phyloP scores from a whole-genome alignment of 352 stramenopile genomes.

The Phytophthora pini region DNA sequence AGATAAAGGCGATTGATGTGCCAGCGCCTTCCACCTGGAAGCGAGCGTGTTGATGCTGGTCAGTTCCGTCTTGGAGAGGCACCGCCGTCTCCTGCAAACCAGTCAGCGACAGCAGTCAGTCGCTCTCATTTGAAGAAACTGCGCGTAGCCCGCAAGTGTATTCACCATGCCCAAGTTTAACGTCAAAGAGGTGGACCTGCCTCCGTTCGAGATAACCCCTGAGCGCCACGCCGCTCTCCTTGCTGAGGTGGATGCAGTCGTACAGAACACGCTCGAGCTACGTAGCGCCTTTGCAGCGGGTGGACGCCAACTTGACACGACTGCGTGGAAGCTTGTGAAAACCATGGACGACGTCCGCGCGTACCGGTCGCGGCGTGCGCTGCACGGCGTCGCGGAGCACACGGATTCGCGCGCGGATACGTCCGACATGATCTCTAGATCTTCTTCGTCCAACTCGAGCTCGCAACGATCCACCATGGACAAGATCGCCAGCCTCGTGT shows the following conservation, averaged over 20 bases:
- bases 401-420: slow-evolving; percentile 33
- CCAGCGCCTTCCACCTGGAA: slow-evolving; percentile 11
- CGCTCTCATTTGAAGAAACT: slow-evolving; percentile 32
- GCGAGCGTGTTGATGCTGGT: slow-evolving; percentile 12
- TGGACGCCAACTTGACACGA: slow-evolving; percentile 38
- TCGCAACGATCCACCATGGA: slow-evolving; percentile 35
- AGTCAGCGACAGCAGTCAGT: slow-evolving; percentile 8
- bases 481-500: slow-evolving; percentile 31
- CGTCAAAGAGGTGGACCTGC: slow-evolving; percentile 35
- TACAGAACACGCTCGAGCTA: slow-evolving; percentile 42
- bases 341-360: slow-evolving; percentile 44
- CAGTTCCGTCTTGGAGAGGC: not conserved
- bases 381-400: slow-evolving; percentile 28
- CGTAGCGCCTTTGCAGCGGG: slow-evolving; percentile 39
- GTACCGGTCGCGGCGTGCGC: slow-evolving; percentile 41
- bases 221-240: slow-evolving; percentile 27
- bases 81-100: slow-evolving; percentile 7
- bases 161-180: slow-evolving; percentile 46
- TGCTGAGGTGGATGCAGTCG: slow-evolving; percentile 37
- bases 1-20: slow-evolving; percentile 38
- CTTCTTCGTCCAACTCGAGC: slow-evolving; percentile 35
- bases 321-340: slow-evolving; percentile 50
- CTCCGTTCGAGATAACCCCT: slow-evolving; percentile 28
- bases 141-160: slow-evolving; percentile 13
- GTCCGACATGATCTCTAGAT: slow-evolving; percentile 25